These are phyloP conservation scores for Funneliformis mosseae DNA, from an alignment of 192 early-diverging fungal genomes.

Conservation along the genomic window DNA sequence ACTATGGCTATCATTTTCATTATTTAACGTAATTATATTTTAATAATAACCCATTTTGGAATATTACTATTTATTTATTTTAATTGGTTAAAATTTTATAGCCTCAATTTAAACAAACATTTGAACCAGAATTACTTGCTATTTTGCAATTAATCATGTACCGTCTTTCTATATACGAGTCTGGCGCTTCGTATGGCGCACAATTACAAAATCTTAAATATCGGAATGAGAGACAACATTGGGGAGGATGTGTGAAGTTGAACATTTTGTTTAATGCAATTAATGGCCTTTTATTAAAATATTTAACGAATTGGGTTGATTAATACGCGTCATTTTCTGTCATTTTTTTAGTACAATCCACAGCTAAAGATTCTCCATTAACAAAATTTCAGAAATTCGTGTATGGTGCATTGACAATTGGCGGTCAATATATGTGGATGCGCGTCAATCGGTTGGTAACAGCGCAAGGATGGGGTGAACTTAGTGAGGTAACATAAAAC, in stretches of 20 bases:
- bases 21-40: constrained; percentile 45
- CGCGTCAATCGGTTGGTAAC: constrained; percentile 62
- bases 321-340: background rate
- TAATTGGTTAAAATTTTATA: constrained; percentile 31
- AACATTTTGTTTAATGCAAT: background rate
- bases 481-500: constrained; percentile 49
- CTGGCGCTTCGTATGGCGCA: constrained; percentile 79
- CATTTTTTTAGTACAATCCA: constrained; percentile 55
- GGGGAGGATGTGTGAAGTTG: constrained; percentile 53
- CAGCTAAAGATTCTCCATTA: constrained; percentile 58
- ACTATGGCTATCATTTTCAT: constrained; percentile 67
- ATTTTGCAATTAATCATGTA: constrained; percentile 72
- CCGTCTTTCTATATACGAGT: constrained; percentile 72
- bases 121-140: constrained; percentile 73
- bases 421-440: constrained; percentile 73
- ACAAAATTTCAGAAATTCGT: constrained; percentile 59
- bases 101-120: constrained; percentile 60
- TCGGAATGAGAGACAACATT: constrained; percentile 64
- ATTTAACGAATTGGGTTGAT: background rate
- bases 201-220: constrained; percentile 85
- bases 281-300: background rate
- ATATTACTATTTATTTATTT: too few species aligned
- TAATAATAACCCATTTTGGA: background rate
- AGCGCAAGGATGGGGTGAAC: constrained; percentile 72
- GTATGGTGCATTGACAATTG: constrained; percentile 68